Evolutionary conservation across 1,284 basidiomycete species (phyloP).

Genomic region (Leccinum solheimii): DNA sequence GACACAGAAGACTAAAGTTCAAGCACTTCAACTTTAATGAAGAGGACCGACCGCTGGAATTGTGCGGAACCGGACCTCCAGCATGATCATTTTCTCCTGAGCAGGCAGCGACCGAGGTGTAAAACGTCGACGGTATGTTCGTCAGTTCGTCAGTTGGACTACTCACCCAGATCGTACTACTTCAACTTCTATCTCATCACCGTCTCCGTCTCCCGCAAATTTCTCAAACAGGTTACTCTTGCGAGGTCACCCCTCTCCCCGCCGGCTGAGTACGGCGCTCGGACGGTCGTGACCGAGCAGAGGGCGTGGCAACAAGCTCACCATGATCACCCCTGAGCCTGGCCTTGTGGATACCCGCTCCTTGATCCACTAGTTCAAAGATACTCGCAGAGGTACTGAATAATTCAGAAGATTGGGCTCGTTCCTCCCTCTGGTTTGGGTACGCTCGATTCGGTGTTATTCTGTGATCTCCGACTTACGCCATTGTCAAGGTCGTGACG

Average conservation of each 20-base stretch:
- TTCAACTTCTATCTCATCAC: too few relatives aligned
- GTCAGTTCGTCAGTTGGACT: too few relatives aligned
- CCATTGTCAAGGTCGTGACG: slow-evolving; percentile 27
- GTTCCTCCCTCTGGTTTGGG: slow-evolving; percentile 34
- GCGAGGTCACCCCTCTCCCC: slow-evolving; percentile 16
- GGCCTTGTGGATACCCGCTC: slow-evolving; percentile 14
- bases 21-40: slow-evolving; percentile 33
- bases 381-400: slow-evolving; percentile 32
- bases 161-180: too few relatives aligned
- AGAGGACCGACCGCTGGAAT: slow-evolving; percentile 25
- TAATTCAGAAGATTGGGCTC: slow-evolving; percentile 33
- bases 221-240: slow-evolving; percentile 2
- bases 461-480: neutral
- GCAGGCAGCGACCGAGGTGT: neutral
- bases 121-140: neutral
- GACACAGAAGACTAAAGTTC: slow-evolving; percentile 35
- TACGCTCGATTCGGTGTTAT: slow-evolving; percentile 8
- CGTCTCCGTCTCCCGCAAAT: slow-evolving; percentile 14
- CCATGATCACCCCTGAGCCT: slow-evolving; percentile 12
- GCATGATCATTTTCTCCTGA: neutral
- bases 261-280: slow-evolving; percentile 11
- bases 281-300: slow-evolving; percentile 10
- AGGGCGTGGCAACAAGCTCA: slow-evolving; percentile 18
- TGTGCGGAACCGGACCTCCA: slow-evolving; percentile 28
- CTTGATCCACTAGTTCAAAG: slow-evolving; percentile 28